Evolutionary conservation across 495 filamentous ascomycete species (phyloP).

Genomic region (Letharia lupina): DNA sequence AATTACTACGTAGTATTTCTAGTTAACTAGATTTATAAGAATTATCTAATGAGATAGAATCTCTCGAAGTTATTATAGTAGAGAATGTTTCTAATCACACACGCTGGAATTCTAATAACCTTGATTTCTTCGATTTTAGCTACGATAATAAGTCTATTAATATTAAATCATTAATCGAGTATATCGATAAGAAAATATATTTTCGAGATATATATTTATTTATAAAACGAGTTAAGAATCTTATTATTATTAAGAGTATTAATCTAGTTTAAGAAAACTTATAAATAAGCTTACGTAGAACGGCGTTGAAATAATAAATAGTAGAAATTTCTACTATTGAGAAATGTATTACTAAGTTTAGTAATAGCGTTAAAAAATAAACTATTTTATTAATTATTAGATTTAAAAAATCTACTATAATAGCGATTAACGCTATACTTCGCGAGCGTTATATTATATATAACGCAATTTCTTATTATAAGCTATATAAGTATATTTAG

Average conservation of each 20-base stretch:
- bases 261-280: not conserved
- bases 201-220: constrained; percentile 15
- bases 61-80: too few relatives aligned
- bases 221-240: constrained; percentile 2
- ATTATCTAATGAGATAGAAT: too few relatives aligned
- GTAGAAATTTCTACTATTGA: not conserved
- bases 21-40: too few relatives aligned
- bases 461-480: not conserved
- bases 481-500: constrained; percentile 9
- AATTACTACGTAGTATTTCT: too few relatives aligned
- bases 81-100: too few relatives aligned
- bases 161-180: not conserved
- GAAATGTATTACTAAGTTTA: not conserved
- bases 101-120: not conserved
- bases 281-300: constrained; percentile 3
- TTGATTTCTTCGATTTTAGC: not conserved
- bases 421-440: constrained; percentile 3
- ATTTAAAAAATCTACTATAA: constrained; percentile 3
- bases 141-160: constrained; percentile 1
- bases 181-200: constrained; percentile 5
- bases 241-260: constrained; percentile 6
- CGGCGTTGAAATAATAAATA: not conserved
- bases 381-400: not conserved
- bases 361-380: constrained; percentile 1
- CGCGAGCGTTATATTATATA: constrained; percentile 1